phyloP scores from a whole-genome alignment of 129 eudicot species.

The Dittrichia graveolens region DNA sequence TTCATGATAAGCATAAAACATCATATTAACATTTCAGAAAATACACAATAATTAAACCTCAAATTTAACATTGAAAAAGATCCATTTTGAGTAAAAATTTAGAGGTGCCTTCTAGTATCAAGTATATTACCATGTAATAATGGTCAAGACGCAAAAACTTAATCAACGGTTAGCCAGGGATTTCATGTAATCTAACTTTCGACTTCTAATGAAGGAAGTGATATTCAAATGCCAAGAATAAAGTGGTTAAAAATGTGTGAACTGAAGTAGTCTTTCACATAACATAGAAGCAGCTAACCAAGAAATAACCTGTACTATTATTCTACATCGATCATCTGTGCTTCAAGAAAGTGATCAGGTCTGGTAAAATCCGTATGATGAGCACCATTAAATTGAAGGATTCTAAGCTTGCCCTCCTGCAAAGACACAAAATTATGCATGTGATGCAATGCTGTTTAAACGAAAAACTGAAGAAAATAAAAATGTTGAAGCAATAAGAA shows the following conservation, averaged over 20 bases:
- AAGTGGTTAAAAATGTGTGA: neutral
- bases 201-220: neutral
- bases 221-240: neutral
- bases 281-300: neutral
- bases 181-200: too few relatives aligned
- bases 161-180: too few relatives aligned
- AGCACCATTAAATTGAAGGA: conserved; percentile 53
- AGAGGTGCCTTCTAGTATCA: too few relatives aligned
- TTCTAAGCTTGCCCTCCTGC: conserved; percentile 82
- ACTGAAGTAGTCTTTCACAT: neutral
- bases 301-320: conserved; percentile 37
- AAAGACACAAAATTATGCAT: conserved; percentile 7
- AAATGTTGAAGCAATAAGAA: neutral
- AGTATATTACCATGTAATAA: too few relatives aligned
- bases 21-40: too few relatives aligned
- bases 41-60: neutral
- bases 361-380: conserved; percentile 27
- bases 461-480: neutral
- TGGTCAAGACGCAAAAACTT: too few relatives aligned
- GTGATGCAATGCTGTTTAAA: conserved; percentile 3
- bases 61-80: neutral
- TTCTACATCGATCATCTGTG: conserved; percentile 56
- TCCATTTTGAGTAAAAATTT: neutral
- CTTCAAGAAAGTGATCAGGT: conserved; percentile 40
- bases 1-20: too few relatives aligned